Evolutionary conservation across 345 rosid genomes (phyloP).

Genomic region (Punica granatum): DNA sequence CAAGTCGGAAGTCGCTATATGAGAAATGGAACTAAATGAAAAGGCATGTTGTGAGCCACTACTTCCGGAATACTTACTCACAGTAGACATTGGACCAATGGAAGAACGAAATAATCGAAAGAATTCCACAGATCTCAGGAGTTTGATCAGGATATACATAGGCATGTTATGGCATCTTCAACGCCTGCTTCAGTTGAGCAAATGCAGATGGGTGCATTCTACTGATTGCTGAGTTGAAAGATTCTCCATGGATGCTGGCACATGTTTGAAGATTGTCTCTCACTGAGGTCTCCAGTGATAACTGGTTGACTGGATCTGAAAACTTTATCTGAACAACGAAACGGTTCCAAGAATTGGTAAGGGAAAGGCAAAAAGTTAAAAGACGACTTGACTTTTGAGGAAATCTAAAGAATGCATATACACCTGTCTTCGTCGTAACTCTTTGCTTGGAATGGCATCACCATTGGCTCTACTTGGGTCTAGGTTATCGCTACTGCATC

Average conservation of each 20-base stretch:
- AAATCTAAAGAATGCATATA: not conserved
- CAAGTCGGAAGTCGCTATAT: not conserved
- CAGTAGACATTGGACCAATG: not conserved
- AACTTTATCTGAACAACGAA: conserved; percentile 45
- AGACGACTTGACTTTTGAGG: not conserved
- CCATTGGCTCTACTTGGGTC: conserved; percentile 57
- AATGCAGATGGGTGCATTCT: conserved; percentile 84
- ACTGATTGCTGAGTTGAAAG: conserved; percentile 61
- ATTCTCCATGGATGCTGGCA: conserved; percentile 76
- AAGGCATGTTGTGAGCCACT: not conserved
- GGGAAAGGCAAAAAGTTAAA: not conserved
- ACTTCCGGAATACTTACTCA: not conserved
- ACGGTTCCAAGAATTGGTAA: not conserved
- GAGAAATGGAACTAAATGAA: not conserved
- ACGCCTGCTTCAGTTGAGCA: conserved; percentile 81
- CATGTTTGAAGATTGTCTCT: conserved; percentile 85
- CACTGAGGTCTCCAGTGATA: conserved; percentile 71
- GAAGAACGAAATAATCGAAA: not conserved
- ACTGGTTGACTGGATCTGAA: conserved; percentile 73
- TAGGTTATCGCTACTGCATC: conserved; percentile 55
- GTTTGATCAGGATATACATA: not conserved
- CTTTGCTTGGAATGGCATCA: conserved; percentile 66
- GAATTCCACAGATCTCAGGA: not conserved
- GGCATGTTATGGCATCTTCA: conserved; percentile 55
- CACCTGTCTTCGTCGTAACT: conserved; percentile 81